Percentiles rank a stretch among this genome's conserved stretches.
Evolutionary conservation across 352 stramenopile genomes (phyloP).

Genomic region (Sclerospora graminicola): DNA sequence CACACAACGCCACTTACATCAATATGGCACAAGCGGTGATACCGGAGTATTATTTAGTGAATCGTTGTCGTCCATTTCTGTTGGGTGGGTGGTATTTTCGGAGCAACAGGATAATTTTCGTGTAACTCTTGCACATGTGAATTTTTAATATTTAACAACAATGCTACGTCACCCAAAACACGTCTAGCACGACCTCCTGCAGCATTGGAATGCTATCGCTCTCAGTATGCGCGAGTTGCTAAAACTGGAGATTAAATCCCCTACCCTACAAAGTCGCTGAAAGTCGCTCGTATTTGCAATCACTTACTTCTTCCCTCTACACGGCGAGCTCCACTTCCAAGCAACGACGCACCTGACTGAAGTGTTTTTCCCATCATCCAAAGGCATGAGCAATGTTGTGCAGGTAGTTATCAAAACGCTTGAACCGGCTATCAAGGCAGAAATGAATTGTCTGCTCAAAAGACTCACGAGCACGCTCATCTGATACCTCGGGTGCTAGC

Average conservation of each 20-base stretch:
- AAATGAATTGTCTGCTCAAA: constrained; percentile 76
- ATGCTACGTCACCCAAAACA: too few relatives aligned
- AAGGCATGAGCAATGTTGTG: constrained; percentile 43
- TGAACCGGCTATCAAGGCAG: constrained; percentile 79
- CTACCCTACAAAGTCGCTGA: constrained; percentile 2
- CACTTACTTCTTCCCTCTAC: constrained; percentile 19
- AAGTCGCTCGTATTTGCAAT: constrained; percentile 11
- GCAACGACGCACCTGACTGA: constrained; percentile 4
- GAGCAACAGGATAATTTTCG: too few relatives aligned
- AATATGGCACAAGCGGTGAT: too few relatives aligned
- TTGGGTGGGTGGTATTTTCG: too few relatives aligned
- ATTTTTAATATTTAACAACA: too few relatives aligned
- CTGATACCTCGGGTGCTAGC: constrained; percentile 55
- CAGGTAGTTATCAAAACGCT: constrained; percentile 83
- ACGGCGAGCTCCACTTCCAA: constrained; percentile 7
- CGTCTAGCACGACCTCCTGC: too few relatives aligned
- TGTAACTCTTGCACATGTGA: too few relatives aligned
- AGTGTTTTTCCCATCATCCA: constrained; percentile 7
- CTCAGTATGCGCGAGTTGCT: constrained; percentile 1
- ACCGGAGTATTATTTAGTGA: too few relatives aligned
- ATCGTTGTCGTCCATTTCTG: too few relatives aligned
- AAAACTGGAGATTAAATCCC: constrained; percentile 4
- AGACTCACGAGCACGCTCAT: constrained; percentile 49
- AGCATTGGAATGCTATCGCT: background rate
- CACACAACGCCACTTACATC: too few relatives aligned